phyloP scores from a whole-genome alignment of 306 rosid genomes.

The Ochetophila trinervis region DNA sequence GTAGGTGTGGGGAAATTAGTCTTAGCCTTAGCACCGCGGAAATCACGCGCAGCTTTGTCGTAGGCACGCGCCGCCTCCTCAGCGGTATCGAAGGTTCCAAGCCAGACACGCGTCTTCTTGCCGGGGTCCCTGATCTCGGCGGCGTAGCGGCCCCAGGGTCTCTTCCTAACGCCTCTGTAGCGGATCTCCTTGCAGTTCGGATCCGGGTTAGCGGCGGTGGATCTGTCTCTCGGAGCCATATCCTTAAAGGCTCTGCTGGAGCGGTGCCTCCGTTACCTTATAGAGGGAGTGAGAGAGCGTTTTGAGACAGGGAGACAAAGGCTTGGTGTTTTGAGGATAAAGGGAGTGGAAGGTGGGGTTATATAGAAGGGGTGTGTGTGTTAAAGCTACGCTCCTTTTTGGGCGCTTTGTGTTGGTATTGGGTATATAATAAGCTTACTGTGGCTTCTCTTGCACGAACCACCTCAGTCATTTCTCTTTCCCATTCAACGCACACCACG shows the following conservation, averaged over 20 bases:
- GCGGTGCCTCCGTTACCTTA: neutral
- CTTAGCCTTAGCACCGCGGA: constrained; percentile 72
- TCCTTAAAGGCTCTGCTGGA: neutral
- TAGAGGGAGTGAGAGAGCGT: neutral
- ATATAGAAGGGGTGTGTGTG: constrained; percentile 34
- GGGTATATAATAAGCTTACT: constrained; percentile 20
- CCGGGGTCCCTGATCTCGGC: constrained; percentile 95
- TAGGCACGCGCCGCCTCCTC: constrained; percentile 91
- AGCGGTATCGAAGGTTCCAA: constrained; percentile 77
- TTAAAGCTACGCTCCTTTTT: constrained; percentile 59
- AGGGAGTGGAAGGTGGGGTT: constrained; percentile 2
- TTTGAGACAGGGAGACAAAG: constrained; percentile 22
- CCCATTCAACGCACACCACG: constrained; percentile 34
- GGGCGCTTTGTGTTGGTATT: constrained; percentile 37
- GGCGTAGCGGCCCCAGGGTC: constrained; percentile 94
- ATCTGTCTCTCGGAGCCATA: constrained; percentile 57
- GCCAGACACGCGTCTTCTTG: constrained; percentile 84
- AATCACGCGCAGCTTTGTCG: constrained; percentile 72
- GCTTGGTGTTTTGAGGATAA: constrained; percentile 22
- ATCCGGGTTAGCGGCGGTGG: constrained; percentile 12
- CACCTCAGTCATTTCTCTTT: constrained; percentile 27
- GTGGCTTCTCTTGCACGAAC: constrained; percentile 54
- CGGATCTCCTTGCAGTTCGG: constrained; percentile 53
- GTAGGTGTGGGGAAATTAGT: constrained; percentile 55
- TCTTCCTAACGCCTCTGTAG: constrained; percentile 70